phyloP scores from a whole-genome alignment of 306 rosid species.

The Cucurbita ficifolia region DNA sequence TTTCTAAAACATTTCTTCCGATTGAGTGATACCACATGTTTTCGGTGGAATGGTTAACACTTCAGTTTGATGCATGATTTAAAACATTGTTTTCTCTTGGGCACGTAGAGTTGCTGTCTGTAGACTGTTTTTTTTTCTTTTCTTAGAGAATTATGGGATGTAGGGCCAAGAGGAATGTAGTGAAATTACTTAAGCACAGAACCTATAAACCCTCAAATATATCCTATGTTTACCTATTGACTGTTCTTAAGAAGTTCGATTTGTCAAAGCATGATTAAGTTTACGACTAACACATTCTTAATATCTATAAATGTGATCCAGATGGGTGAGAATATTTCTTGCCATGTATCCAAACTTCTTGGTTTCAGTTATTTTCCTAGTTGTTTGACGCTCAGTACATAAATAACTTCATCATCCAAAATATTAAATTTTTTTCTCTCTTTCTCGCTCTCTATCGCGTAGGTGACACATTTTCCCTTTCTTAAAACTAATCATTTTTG shows the following conservation, averaged over 20 bases:
- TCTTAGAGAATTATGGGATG: background rate
- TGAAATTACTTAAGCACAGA: background rate
- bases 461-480: background rate
- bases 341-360: background rate
- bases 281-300: background rate
- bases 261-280: background rate
- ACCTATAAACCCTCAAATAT: background rate
- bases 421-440: background rate
- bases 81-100: background rate
- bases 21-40: background rate
- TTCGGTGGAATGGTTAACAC: background rate
- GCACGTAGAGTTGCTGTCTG: background rate
- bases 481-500: background rate
- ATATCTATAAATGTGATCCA: background rate
- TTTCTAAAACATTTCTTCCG: background rate
- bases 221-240: background rate
- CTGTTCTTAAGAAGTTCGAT: background rate
- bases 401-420: background rate
- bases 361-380: background rate
- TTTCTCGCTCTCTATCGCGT: background rate
- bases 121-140: background rate
- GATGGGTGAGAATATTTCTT: background rate
- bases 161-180: background rate
- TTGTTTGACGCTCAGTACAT: background rate
- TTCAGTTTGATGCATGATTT: background rate